Conservation (phyloP, 169 alveolate genomes). For the Cryptosporidium sp. region DNA sequence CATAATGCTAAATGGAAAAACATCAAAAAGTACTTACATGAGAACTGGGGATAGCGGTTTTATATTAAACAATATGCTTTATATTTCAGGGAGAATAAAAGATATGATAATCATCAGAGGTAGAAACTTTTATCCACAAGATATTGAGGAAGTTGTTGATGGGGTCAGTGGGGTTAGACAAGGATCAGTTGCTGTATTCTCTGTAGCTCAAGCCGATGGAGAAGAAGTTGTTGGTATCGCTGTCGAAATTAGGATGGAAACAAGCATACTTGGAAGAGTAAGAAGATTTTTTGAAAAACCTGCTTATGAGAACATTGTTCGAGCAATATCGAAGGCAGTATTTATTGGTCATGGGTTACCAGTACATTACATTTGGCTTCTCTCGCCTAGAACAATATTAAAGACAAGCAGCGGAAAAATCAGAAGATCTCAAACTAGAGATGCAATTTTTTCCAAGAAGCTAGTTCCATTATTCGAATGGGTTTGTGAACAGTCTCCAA, state of each 20-base stretch:
- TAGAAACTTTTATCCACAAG: constrained; percentile 83
- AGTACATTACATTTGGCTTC: constrained; percentile 81
- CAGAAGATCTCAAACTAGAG: constrained; percentile 78
- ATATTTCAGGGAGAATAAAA: constrained; percentile 81
- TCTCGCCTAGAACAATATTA: constrained; percentile 78
- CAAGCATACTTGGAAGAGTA: constrained; percentile 76
- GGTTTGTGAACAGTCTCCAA: constrained; percentile 68
- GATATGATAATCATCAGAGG: constrained; percentile 82
- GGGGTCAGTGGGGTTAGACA: constrained; percentile 77
- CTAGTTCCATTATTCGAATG: constrained; percentile 65
- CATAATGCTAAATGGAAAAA: constrained; percentile 58
- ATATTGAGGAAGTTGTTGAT: constrained; percentile 81
- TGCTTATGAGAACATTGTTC: constrained; percentile 78
- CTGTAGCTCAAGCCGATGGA: constrained; percentile 79
- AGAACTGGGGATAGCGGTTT: constrained; percentile 84
- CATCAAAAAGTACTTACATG: constrained; percentile 76
- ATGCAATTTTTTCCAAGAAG: constrained; percentile 76
- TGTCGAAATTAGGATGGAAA: constrained; percentile 80
- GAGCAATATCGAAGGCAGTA: constrained; percentile 77
- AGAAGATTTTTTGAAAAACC: constrained; percentile 78
- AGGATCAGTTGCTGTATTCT: constrained; percentile 81
- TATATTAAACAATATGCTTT: constrained; percentile 78
- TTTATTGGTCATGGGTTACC: constrained; percentile 78
- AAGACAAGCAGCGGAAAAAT: constrained; percentile 83
- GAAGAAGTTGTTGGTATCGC: constrained; percentile 81